Conservation (phyloP, 2,329 filamentous ascomycete species). For the Colletotrichum spaethianum region DNA sequence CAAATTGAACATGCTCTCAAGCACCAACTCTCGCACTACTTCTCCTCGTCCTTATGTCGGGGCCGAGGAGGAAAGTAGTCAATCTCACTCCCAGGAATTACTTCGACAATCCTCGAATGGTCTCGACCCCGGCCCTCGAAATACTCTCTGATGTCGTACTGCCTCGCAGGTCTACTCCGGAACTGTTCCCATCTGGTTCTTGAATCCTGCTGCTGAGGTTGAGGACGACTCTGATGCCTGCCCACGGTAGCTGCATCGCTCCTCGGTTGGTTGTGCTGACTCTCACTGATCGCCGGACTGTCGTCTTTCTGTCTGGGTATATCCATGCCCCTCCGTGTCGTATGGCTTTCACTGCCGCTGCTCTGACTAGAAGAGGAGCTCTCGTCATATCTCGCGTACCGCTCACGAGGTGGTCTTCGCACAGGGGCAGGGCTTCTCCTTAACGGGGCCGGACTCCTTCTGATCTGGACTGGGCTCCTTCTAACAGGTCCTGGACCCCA, state of each 20-base stretch:
- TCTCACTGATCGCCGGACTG: not conserved
- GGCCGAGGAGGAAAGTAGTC: not conserved
- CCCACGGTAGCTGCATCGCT: slow-evolving; percentile 30
- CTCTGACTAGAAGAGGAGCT: slow-evolving; percentile 1
- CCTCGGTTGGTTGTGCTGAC: not conserved
- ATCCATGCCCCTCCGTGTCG: not conserved
- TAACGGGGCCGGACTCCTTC: not conserved
- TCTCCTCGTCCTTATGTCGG: not conserved
- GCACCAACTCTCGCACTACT: not conserved
- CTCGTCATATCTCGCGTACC: not conserved
- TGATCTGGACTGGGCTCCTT: slow-evolving; percentile 4
- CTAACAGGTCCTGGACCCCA: not conserved
- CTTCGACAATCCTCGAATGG: slow-evolving; percentile 25
- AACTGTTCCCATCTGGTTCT: slow-evolving; percentile 28
- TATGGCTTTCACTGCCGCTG: not conserved
- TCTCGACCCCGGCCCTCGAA: slow-evolving; percentile 11
- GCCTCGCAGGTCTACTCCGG: slow-evolving; percentile 1
- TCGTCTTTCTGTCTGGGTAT: not conserved
- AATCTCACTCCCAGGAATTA: slow-evolving; percentile 31
- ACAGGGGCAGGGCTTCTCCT: not conserved
- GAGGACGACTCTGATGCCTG: not conserved
- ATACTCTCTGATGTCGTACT: slow-evolving; percentile 25
- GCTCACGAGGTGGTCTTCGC: not conserved
- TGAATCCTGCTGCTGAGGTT: not conserved
- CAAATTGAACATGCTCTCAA: not conserved